phyloP scores from a whole-genome alignment of 345 rosid species.

The Salix exigua region DNA sequence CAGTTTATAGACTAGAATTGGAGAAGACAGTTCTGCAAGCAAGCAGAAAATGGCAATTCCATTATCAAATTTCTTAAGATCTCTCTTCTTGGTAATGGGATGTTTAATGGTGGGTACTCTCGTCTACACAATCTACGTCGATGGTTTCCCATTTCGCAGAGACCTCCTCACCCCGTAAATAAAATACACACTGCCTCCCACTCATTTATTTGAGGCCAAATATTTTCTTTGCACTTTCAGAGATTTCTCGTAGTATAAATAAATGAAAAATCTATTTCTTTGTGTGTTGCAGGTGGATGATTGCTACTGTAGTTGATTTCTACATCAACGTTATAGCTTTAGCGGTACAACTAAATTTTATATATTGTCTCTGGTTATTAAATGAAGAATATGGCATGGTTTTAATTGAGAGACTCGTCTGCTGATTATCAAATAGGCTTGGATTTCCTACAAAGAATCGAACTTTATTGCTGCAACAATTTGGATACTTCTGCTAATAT shows the following conservation, averaged over 20 bases:
- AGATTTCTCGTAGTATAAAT: neutral
- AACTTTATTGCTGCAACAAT: slow-evolving; percentile 36
- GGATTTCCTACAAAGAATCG: slow-evolving; percentile 70
- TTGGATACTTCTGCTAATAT: slow-evolving; percentile 59
- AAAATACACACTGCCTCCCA: slow-evolving; percentile 7
- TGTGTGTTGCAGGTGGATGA: slow-evolving; percentile 60
- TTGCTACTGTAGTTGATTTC: slow-evolving; percentile 67
- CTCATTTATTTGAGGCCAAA: neutral
- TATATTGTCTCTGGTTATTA: neutral
- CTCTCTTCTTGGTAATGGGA: slow-evolving; percentile 41
- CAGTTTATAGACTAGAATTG: neutral
- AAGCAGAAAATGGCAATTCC: slow-evolving; percentile 35
- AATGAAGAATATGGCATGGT: neutral
- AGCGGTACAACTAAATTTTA: slow-evolving; percentile 36
- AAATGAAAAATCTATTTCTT: neutral
- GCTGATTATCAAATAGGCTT: slow-evolving; percentile 38
- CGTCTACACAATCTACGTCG: slow-evolving; percentile 51
- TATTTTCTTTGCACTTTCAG: neutral
- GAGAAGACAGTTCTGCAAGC: neutral
- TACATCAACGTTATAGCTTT: slow-evolving; percentile 53
- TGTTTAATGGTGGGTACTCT: slow-evolving; percentile 50
- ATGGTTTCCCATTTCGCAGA: slow-evolving; percentile 66
- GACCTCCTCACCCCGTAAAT: slow-evolving; percentile 73
- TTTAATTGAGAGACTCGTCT: neutral
- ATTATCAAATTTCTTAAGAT: slow-evolving; percentile 36